Percentiles rank a stretch among this genome's conserved stretches.
These are phyloP conservation scores for Sporisorium graminicola DNA, from an alignment of 1,284 basidiomycete species.

Conservation along the genomic window DNA sequence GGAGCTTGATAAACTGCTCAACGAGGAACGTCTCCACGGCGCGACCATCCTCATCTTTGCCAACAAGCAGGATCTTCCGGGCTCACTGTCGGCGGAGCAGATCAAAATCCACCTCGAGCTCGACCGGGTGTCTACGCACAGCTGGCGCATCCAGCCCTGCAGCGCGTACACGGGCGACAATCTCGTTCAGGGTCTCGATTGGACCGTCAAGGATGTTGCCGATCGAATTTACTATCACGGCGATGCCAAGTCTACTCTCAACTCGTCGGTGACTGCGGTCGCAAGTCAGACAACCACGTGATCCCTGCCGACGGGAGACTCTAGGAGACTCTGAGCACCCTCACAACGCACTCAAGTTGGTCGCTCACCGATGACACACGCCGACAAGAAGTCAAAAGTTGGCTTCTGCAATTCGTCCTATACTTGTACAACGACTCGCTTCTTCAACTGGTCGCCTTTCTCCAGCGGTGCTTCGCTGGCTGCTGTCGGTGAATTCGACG, in stretches of 20 bases:
- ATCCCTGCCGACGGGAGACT: no score
- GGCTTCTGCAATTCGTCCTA: constrained; percentile 8
- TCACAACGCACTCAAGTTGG: not conserved
- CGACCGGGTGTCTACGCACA: constrained; percentile 78
- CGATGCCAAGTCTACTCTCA: constrained; percentile 24
- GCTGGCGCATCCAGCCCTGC: constrained; percentile 91
- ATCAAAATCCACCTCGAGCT: constrained; percentile 74
- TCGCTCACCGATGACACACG: not conserved
- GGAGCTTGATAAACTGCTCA: constrained; percentile 86
- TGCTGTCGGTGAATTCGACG: not conserved
- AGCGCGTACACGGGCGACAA: constrained; percentile 91
- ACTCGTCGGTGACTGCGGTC: not conserved
- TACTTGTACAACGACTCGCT: constrained; percentile 46
- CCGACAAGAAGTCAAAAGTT: not conserved
- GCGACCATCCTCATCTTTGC: constrained; percentile 96
- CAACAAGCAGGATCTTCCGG: constrained; percentile 97
- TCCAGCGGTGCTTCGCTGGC: constrained; percentile 4
- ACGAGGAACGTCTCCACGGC: constrained; percentile 93
- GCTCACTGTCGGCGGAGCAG: constrained; percentile 84
- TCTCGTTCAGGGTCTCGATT: constrained; percentile 86
- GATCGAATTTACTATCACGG: constrained; percentile 67
- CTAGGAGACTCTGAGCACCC: no score
- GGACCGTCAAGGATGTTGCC: constrained; percentile 91
- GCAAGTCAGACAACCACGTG: constrained; percentile 2
- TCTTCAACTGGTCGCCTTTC: constrained; percentile 10